Evolutionary conservation across 331 rosid species (phyloP).

Genomic region (Spiraea crenata): DNA sequence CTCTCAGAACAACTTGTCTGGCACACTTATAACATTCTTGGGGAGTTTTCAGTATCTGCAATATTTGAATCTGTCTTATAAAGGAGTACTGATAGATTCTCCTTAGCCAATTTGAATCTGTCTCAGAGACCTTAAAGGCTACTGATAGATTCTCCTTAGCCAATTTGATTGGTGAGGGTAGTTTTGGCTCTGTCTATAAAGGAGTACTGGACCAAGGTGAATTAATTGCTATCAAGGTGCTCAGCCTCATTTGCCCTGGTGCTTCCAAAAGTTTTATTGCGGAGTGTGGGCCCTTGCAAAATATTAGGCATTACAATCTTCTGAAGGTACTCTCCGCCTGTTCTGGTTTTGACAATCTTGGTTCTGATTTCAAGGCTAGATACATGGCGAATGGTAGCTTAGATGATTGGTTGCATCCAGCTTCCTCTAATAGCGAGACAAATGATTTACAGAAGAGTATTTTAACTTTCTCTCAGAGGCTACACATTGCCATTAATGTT

Average conservation of each 20-base stretch:
- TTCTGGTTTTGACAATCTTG: no score
- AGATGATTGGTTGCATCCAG: not conserved
- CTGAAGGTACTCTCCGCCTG: no score
- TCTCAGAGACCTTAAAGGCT: no score
- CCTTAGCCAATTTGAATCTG: conserved; percentile 5
- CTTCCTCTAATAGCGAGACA: not conserved
- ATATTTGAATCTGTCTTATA: not conserved
- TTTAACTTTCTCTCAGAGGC: not conserved
- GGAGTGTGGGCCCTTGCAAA: no score
- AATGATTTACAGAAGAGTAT: not conserved
- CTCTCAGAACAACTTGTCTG: not conserved
- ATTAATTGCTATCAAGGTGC: conserved; percentile 2
- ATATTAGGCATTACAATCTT: no score
- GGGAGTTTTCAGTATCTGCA: not conserved
- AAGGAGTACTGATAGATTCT: no score
- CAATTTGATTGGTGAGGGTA: conserved; percentile 3
- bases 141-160: no score
- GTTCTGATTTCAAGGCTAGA: no score
- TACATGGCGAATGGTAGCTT: no score
- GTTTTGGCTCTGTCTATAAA: conserved; percentile 24
- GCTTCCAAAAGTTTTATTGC: no score
- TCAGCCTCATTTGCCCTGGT: no score
- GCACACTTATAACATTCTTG: conserved; percentile 1
- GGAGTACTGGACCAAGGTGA: no score
- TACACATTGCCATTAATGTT: conserved; percentile 12